These are phyloP conservation scores for Sphenostylis stenocarpa DNA, from an alignment of 306 rosid genomes.

Conservation along the genomic window DNA sequence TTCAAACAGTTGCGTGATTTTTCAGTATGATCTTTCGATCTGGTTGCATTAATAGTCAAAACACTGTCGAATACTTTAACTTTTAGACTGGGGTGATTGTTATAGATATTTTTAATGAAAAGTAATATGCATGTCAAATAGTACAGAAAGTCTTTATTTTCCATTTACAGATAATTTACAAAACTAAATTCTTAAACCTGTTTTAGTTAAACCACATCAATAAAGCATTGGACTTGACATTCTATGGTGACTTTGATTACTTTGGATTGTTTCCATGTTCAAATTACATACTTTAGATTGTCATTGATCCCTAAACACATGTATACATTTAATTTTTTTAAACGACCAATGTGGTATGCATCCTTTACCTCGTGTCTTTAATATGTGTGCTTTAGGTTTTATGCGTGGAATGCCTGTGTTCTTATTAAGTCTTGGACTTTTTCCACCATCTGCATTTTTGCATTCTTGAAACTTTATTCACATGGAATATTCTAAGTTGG, in stretches of 20 bases:
- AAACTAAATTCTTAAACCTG: not conserved
- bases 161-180: not conserved
- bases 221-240: not conserved
- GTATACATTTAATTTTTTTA: not conserved
- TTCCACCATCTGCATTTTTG: not conserved
- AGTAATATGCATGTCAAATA: not conserved
- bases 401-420: not conserved
- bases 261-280: not conserved
- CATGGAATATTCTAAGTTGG: conserved; percentile 25
- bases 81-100: not conserved
- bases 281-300: not conserved
- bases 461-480: not conserved
- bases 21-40: not conserved
- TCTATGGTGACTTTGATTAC: not conserved
- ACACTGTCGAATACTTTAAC: not conserved
- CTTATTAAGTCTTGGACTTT: not conserved
- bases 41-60: not conserved
- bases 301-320: not conserved
- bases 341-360: not conserved
- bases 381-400: conserved; percentile 3
- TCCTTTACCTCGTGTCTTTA: not conserved
- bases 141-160: not conserved
- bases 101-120: not conserved
- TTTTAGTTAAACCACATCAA: not conserved
- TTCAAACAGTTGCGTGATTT: not conserved